Conservation (phyloP, 805 yeast genomes). For the Saturnispora galanensis region DNA sequence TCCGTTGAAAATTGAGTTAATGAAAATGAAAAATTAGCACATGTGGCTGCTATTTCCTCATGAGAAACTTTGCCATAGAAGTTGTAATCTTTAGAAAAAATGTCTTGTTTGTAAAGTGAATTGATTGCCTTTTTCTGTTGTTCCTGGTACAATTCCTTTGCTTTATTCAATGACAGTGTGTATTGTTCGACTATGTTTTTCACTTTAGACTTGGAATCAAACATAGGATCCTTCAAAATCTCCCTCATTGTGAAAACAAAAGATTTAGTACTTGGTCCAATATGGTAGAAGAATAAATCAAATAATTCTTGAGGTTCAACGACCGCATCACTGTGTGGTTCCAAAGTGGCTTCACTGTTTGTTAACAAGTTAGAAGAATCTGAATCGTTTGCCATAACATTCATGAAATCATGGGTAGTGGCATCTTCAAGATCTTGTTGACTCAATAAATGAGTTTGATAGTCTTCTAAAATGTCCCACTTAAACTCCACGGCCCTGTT, state of each 20-base stretch:
- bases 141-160: slow-evolving; percentile 43
- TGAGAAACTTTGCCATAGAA: slow-evolving; percentile 44
- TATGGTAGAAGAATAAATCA: slow-evolving; percentile 52
- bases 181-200: slow-evolving; percentile 34
- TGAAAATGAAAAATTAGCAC: slow-evolving; percentile 68
- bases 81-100: slow-evolving; percentile 33
- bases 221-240: slow-evolving; percentile 51
- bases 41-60: slow-evolving; percentile 76
- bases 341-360: slow-evolving; percentile 46
- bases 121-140: slow-evolving; percentile 51
- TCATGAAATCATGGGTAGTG: slow-evolving; percentile 41
- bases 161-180: slow-evolving; percentile 36
- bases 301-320: slow-evolving; percentile 38
- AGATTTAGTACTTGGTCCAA: slow-evolving; percentile 67
- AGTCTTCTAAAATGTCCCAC: slow-evolving; percentile 34
- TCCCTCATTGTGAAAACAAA: slow-evolving; percentile 54
- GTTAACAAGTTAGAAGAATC: slow-evolving; percentile 52
- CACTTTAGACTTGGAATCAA: slow-evolving; percentile 32
- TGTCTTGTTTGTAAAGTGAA: slow-evolving; percentile 45
- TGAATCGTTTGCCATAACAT: slow-evolving; percentile 55
- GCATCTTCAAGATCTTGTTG: slow-evolving; percentile 19
- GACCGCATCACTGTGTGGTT: slow-evolving; percentile 17
- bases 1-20: slow-evolving; percentile 55
- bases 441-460: background rate
- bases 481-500: slow-evolving; percentile 62